Evolutionary conservation across 768 basidiomycete genomes (phyloP), one percentile per base, ranked within the genome.

Genomic region (Serpula lacrymans): DNA sequence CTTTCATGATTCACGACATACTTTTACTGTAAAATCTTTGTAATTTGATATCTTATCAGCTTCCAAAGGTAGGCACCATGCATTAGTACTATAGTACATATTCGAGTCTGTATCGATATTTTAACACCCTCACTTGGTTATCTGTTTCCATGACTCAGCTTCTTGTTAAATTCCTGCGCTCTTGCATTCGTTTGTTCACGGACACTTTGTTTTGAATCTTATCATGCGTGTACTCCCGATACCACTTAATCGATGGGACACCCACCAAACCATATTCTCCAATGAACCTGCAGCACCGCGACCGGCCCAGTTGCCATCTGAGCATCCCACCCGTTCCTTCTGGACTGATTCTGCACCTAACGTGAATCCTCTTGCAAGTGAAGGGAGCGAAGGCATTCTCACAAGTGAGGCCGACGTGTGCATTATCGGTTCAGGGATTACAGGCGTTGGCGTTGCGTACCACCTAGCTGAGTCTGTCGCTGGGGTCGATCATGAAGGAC

Each of bases 381-480:
- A 77, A 40, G 89, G 88, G 1, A 88, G 86, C 51, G 60, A 64
- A 6, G 84, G 82, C 1, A 46, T 59, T 2, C 57, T 90, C n/a
- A 77, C 78, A 0, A 34, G 52, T 0, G 74, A 79, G 37, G 78
- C 80, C 2, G 88, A 91, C 51, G 63, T 90, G 7, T 86, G 80
- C 46, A 80, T 91, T 49, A 78, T 92, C 30, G 89, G 89, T 5
- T 78, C 82, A 22, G 88, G 88, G 0, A 82, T 90, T 26, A 86
- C 88, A 1, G 88, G 88, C 13, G 72, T 86, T 6, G 77, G 80
- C 14, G 72, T 78, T 4, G 84, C 86, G 6, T 89, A 86, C 58
- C 84, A 90, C 54, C 65, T 92, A 24, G 66, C 78, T 3, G 65
- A 69, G 37, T 48, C 50, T 6, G 36, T 58, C 32, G 50, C 44